Evolutionary conservation across 1,284 basidiomycete species (phyloP), one percentile per base, ranked within the genome.

Genomic region (Ustilago sp.): DNA sequence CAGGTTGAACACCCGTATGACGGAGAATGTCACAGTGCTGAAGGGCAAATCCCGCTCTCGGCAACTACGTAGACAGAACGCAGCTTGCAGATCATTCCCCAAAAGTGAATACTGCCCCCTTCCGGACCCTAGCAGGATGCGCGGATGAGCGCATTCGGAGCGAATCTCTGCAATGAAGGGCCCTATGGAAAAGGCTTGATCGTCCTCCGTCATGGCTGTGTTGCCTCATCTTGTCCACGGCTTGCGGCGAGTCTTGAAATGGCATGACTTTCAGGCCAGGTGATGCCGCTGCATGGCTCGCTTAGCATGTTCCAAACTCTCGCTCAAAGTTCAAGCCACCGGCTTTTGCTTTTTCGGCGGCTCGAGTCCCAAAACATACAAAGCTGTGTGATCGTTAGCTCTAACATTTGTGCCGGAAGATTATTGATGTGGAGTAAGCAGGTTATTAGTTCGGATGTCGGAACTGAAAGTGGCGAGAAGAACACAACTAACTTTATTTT

Each of bases 401-500:
- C 41, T 45, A 53, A 54, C 60, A 62, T 8, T 1, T 23, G 7
- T 7, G 8, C 7, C 8, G 17, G 38, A 23, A 45, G 31, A 13
- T 34, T 15, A 12, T 0, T 47, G 13, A 59, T n/a, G 58, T 59
- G 58, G 58, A 59, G 58, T 57, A 35, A 57, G 58, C 35, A 28
- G 9, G 19, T 5, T 19, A 11, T 23, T 60, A 28, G 47, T 12
- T 60, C 64, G 64, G 59, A 62, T 54, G 8, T 55, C 66, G 66
- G 60, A 52, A 39, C 19, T 62, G 12, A 48, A 50, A 32, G 51
- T 59, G 66, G 55, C 66, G 32, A 59, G 59, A 59, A 62, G 59
- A 58, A 58, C 54, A n/a, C 15, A 47, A 38, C 12, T 38, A 59
- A 31, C 23, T 28, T 1, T 28, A 28, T 3, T 28, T 34, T 19